A percentile compares a stretch with the other conserved stretches of the same genome.
phyloP scores from a whole-genome alignment of 169 alveolate genomes.

The Plasmodium gallinaceum region DNA sequence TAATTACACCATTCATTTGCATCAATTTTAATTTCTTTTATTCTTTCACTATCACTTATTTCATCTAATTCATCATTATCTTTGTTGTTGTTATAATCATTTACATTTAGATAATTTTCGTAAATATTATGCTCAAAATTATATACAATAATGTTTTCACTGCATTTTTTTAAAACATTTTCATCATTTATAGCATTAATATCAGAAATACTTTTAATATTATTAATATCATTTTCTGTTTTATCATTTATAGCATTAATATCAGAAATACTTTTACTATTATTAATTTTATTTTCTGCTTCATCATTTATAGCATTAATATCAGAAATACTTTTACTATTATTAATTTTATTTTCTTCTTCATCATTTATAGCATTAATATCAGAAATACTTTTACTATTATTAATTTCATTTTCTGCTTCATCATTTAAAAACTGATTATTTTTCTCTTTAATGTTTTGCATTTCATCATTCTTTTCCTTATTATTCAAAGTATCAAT shows the following conservation, averaged over 20 bases:
- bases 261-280: too few relatives aligned
- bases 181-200: not conserved
- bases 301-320: constrained; percentile 9
- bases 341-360: not conserved
- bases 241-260: constrained; percentile 4
- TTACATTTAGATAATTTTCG: constrained; percentile 25
- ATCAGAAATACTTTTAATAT: not conserved
- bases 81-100: not conserved
- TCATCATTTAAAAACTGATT: not conserved
- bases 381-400: not conserved
- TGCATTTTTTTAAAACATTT: not conserved
- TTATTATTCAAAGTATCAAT: not conserved
- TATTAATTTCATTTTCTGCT: too few relatives aligned
- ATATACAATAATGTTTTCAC: constrained; percentile 31
- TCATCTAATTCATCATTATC: constrained; percentile 50
- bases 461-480: not conserved
- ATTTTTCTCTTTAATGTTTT: too few relatives aligned
- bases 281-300: not conserved
- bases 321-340: too few relatives aligned
- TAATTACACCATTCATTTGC: constrained; percentile 63
- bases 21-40: constrained; percentile 6
- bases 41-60: constrained; percentile 51
- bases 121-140: constrained; percentile 38
- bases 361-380: not conserved
- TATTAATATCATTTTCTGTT: not conserved